phyloP scores from a whole-genome alignment of 306 rosid genomes.

The Styphnolobium japonicum region DNA sequence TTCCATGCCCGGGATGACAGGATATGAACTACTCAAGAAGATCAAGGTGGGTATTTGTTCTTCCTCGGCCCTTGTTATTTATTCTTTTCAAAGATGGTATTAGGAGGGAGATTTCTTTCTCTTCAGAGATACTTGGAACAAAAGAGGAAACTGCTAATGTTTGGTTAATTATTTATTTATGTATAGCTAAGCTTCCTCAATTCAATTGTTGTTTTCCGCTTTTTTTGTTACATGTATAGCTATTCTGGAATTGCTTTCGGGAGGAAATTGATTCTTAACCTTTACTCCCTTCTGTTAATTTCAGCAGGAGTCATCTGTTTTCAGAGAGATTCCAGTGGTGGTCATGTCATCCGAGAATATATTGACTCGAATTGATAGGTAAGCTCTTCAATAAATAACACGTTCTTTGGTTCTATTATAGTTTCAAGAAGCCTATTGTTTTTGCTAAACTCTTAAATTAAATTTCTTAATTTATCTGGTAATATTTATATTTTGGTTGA shows the following conservation, averaged over 20 bases:
- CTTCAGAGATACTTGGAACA: background rate
- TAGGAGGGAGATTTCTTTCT: background rate
- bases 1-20: constrained; percentile 99
- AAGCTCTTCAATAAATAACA: constrained; percentile 11
- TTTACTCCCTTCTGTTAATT: constrained; percentile 10
- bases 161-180: background rate
- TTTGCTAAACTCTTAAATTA: background rate
- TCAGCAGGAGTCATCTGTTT: constrained; percentile 84
- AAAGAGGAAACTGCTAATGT: background rate
- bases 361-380: constrained; percentile 88
- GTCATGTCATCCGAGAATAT: constrained; percentile 94
- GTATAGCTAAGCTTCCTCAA: background rate
- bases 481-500: background rate
- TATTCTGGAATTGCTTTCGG: background rate
- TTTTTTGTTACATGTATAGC: background rate
- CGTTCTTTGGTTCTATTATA: background rate
- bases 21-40: constrained; percentile 87
- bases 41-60: constrained; percentile 60
- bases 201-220: background rate
- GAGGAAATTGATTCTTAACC: constrained; percentile 4
- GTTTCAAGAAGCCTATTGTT: background rate
- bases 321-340: constrained; percentile 91
- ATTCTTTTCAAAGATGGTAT: background rate
- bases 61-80: background rate
- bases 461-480: background rate